Percentiles rank a stretch among this genome's conserved stretches.
phyloP scores from a whole-genome alignment of 805 yeast genomes.

The Candida berthetii region DNA sequence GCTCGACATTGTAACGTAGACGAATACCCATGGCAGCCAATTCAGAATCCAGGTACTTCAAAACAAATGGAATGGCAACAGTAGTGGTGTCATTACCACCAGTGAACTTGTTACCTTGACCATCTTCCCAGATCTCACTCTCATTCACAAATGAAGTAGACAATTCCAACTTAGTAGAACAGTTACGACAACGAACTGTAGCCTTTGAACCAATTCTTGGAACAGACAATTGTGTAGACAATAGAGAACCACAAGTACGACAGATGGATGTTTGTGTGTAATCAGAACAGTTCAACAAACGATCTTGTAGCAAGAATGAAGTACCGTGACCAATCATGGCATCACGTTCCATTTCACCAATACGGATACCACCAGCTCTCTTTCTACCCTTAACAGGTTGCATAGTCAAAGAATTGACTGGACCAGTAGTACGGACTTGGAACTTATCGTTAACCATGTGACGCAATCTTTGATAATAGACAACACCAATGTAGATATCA shows the following conservation, averaged over 20 bases:
- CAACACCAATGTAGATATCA: slow-evolving; percentile 95
- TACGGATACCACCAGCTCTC: slow-evolving; percentile 98
- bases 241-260: slow-evolving; percentile 86
- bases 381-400: slow-evolving; percentile 99
- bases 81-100: slow-evolving; percentile 95
- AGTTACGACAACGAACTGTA: slow-evolving; percentile 81
- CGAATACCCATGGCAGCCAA: slow-evolving; percentile 97
- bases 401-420: slow-evolving; percentile 94
- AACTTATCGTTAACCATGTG: slow-evolving; percentile 99
- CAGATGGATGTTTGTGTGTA: slow-evolving; percentile 89
- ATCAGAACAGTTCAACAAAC: slow-evolving; percentile 91
- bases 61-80: slow-evolving; percentile 93
- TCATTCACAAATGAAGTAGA: slow-evolving; percentile 52
- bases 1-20: slow-evolving; percentile 83
- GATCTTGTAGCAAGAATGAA: slow-evolving; percentile 88
- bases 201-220: slow-evolving; percentile 85
- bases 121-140: slow-evolving; percentile 92
- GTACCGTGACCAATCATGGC: slow-evolving; percentile 98
- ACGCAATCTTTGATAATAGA: slow-evolving; percentile 95
- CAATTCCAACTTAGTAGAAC: slow-evolving; percentile 68
- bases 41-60: slow-evolving; percentile 92
- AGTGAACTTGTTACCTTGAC: slow-evolving; percentile 82
- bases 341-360: slow-evolving; percentile 99
- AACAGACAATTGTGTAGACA: slow-evolving; percentile 85
- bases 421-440: slow-evolving; percentile 99